Evolutionary conservation across 1,284 basidiomycete genomes (phyloP).

Genomic region (Apiotrichum sp.): DNA sequence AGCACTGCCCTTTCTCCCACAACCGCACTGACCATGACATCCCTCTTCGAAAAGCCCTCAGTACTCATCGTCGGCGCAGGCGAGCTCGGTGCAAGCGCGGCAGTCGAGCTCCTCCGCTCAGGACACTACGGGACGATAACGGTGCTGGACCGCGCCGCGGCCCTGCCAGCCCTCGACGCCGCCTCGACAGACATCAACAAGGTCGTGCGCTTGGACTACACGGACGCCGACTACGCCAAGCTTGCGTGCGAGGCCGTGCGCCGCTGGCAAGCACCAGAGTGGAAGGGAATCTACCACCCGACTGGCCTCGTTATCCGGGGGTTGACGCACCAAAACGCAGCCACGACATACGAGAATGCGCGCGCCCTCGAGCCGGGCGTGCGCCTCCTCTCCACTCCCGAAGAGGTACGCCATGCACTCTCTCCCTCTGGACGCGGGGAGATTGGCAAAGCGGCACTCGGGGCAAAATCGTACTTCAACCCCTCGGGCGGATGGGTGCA

Average conservation of each 20-base stretch:
- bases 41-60: conserved; percentile 14
- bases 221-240: conserved; percentile 53
- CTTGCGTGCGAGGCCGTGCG: conserved; percentile 67
- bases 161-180: conserved; percentile 67
- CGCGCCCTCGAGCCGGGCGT: conserved; percentile 6
- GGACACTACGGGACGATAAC: conserved; percentile 60
- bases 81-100: conserved; percentile 77
- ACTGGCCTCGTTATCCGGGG: conserved; percentile 17
- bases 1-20: no score
- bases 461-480: conserved; percentile 57
- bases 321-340: not conserved
- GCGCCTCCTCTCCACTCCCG: conserved; percentile 8
- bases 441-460: not conserved
- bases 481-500: conserved; percentile 72
- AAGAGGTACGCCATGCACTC: conserved; percentile 8
- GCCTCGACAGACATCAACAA: conserved; percentile 81
- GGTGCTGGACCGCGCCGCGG: conserved; percentile 61
- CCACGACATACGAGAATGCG: conserved; percentile 9
- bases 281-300: conserved; percentile 69
- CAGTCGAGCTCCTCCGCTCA: conserved; percentile 63
- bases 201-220: conserved; percentile 52
- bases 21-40: not conserved
- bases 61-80: conserved; percentile 77
- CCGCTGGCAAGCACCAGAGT: conserved; percentile 61
- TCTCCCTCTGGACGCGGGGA: not conserved